phyloP scores from a whole-genome alignment of 148 eudicot genomes.

The Oxyria digyna region DNA sequence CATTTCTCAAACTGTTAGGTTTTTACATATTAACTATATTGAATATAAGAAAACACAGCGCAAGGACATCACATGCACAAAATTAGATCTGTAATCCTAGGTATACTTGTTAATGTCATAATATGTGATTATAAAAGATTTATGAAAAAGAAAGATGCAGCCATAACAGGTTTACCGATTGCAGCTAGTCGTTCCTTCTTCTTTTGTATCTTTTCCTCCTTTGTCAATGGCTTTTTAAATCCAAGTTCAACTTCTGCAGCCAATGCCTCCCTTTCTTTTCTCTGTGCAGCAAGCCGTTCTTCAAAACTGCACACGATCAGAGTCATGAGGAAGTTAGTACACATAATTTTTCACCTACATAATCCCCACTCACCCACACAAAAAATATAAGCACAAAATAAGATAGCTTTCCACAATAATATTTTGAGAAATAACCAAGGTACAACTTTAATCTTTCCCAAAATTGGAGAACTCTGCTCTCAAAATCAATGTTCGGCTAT shows the following conservation, averaged over 20 bases:
- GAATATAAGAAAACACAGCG: neutral
- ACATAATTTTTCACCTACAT: neutral
- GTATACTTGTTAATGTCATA: neutral
- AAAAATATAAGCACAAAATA: neutral
- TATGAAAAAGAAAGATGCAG: neutral
- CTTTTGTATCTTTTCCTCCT: constrained; percentile 83
- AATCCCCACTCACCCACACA: no score
- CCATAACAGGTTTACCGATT: constrained; percentile 43
- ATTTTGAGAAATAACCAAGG: neutral
- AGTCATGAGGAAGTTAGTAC: neutral
- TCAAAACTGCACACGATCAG: constrained; percentile 55
- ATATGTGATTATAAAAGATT: neutral
- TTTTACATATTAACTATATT: neutral
- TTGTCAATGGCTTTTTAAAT: constrained; percentile 74
- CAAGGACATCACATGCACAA: neutral
- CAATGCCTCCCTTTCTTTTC: constrained; percentile 64
- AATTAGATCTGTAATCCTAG: neutral
- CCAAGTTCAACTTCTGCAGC: constrained; percentile 75
- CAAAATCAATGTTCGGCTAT: neutral
- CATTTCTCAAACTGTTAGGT: neutral
- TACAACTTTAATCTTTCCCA: neutral
- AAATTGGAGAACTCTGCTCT: neutral
- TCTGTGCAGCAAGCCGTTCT: constrained; percentile 89
- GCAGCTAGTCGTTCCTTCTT: constrained; percentile 95
- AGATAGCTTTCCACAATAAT: neutral